A percentile compares a stretch with the other conserved stretches of the same genome.
phyloP scores from a whole-genome alignment of 441 rosid genomes.

The Euphorbia celastroides region DNA sequence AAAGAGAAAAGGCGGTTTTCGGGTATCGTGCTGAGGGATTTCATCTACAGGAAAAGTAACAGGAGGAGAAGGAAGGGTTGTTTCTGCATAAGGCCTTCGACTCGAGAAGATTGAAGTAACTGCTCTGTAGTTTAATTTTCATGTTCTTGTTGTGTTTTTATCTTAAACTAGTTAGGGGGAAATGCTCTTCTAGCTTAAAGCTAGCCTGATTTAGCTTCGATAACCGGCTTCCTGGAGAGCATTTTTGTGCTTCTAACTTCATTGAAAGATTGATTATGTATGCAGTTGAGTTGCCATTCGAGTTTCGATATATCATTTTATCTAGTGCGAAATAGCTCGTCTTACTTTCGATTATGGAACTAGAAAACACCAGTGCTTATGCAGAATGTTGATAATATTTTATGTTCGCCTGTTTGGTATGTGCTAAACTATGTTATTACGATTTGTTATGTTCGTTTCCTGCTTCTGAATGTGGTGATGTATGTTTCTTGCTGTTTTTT shows the following conservation, averaged over 20 bases:
- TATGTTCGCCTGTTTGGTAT: too few species aligned
- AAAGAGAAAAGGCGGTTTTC: slow-evolving; percentile 42
- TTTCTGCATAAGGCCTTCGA: slow-evolving; percentile 51
- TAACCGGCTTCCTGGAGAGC: slow-evolving; percentile 21
- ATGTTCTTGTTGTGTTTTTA: slow-evolving; percentile 7
- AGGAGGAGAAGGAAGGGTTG: slow-evolving; percentile 52
- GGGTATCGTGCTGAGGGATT: slow-evolving; percentile 59
- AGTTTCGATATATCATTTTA: background rate
- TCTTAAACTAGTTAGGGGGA: slow-evolving; percentile 19
- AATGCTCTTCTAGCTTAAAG: slow-evolving; percentile 12
- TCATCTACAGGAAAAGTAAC: slow-evolving; percentile 44
- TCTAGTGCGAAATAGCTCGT: background rate
- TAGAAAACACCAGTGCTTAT: too few species aligned
- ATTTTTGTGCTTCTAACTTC: slow-evolving; percentile 9
- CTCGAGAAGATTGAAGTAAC: slow-evolving; percentile 29
- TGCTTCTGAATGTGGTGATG: too few species aligned
- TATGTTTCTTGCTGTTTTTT: too few species aligned
- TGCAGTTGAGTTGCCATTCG: background rate
- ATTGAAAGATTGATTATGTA: background rate
- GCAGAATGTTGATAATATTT: too few species aligned
- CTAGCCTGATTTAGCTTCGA: slow-evolving; percentile 21
- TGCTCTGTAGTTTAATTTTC: background rate
- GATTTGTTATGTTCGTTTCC: too few species aligned
- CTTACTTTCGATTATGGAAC: too few species aligned
- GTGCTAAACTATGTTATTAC: too few species aligned